phyloP scores from a whole-genome alignment of 2,329 filamentous ascomycete species.

The Pseudogymnoascus sp. region DNA sequence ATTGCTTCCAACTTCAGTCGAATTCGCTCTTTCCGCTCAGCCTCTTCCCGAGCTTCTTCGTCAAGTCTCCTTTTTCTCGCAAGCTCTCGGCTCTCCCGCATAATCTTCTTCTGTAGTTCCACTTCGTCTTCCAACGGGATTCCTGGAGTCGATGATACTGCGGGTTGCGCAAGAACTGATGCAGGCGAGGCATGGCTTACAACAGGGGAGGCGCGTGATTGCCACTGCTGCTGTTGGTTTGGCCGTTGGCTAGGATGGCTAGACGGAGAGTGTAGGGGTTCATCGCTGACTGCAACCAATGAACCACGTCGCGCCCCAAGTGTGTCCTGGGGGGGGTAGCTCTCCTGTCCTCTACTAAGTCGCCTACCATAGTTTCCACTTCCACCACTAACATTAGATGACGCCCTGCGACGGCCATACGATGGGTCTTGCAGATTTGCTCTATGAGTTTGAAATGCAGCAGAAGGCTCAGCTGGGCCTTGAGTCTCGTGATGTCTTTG shows the following conservation, averaged over 20 bases:
- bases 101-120: slow-evolving; percentile 61
- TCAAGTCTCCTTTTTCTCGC: slow-evolving; percentile 62
- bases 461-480: slow-evolving; percentile 72
- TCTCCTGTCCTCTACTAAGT: slow-evolving; percentile 29
- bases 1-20: slow-evolving; percentile 65
- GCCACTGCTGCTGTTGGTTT: slow-evolving; percentile 31
- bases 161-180: slow-evolving; percentile 27
- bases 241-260: slow-evolving; percentile 23
- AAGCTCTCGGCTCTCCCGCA: slow-evolving; percentile 63
- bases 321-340: slow-evolving; percentile 29
- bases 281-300: slow-evolving; percentile 43
- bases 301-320: slow-evolving; percentile 42
- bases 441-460: slow-evolving; percentile 76
- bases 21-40: slow-evolving; percentile 63
- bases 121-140: slow-evolving; percentile 45
- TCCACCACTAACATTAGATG: slow-evolving; percentile 84
- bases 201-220: slow-evolving; percentile 31
- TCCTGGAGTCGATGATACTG: slow-evolving; percentile 22
- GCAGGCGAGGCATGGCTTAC: slow-evolving; percentile 29
- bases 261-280: slow-evolving; percentile 34
- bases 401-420: slow-evolving; percentile 72
- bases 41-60: slow-evolving; percentile 65
- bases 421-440: slow-evolving; percentile 57
- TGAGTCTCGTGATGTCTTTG: slow-evolving; percentile 62
- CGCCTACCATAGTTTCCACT: slow-evolving; percentile 58